phyloP scores from a whole-genome alignment of 352 stramenopile genomes.

The Globisporangium emineosum region DNA sequence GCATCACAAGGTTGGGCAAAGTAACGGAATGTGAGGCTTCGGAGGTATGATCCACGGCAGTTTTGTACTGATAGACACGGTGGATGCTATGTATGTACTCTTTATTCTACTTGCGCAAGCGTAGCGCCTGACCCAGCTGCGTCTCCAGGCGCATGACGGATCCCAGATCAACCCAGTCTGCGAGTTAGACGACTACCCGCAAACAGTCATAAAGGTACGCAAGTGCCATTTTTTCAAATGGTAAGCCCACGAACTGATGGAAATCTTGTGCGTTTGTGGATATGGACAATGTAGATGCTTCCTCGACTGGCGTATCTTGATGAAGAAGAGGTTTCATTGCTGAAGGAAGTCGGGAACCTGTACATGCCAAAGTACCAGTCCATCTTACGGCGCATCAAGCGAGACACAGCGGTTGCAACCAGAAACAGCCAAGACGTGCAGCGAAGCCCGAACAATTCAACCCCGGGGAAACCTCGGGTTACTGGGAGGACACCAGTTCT shows the following conservation, averaged over 20 bases:
- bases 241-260: not conserved
- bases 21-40: not conserved
- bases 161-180: conserved; percentile 64
- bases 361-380: conserved; percentile 72
- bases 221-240: not conserved
- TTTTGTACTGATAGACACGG: not conserved
- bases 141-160: conserved; percentile 55
- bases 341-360: conserved; percentile 53
- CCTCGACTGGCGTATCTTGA: conserved; percentile 51
- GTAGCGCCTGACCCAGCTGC: conserved; percentile 53
- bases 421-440: not conserved
- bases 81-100: not conserved
- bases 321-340: conserved; percentile 62
- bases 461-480: not conserved
- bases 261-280: not conserved
- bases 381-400: conserved; percentile 35
- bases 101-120: not conserved
- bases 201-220: conserved; percentile 37
- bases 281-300: conserved; percentile 41
- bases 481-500: not conserved
- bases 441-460: not conserved
- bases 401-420: not conserved
- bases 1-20: conserved; percentile 42
- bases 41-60: not conserved
- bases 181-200: conserved; percentile 54